Evolutionary conservation across 192 early-diverging fungal genomes (phyloP), one percentile per base, ranked within the genome.

Genomic region (Coemansia sp.): DNA sequence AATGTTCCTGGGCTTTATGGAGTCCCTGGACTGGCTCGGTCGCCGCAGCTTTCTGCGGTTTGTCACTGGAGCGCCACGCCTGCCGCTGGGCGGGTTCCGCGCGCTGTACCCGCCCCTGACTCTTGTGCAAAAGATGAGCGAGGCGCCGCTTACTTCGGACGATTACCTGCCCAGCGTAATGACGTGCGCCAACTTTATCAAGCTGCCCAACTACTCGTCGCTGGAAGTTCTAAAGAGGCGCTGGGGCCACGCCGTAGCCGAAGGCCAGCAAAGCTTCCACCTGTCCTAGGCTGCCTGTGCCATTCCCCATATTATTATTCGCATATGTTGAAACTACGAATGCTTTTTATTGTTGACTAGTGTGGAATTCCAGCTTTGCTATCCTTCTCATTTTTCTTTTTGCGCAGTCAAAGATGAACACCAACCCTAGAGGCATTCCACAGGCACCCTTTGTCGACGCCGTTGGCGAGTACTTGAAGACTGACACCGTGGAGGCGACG

Each of bases 101-200:
- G 82, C 84, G 0, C 81, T 97, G 27, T 81, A 74, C 5, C 95
- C 95, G 37, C 76, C 86, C n/a, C 80, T 97, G 46, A 95, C 90
- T 0, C 89, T 97, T 14, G 94, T 95, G 2, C 82, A 90, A 63
- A 96, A 95, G 70, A 82, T 77, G 7, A 82, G 79, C 37, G 88
- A 83, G 46, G 70, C 81, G n/a, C 84, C 88, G 22, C 60, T 85
- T 22, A 74, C 55, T 6, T 72, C 88, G 0, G 92, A 97, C 65
- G 87, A 88, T 38, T 93, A 88, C 55, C 67, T 98, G 66, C 95
- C 95, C 18, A 90, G 86, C 21, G 95, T 98, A 22, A 98, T 98
- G 95, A 98, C 95, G 4, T 98, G 95, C 67, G 92, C 86, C 44
- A 95, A 98, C 63, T 93, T 93, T 61, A 82, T 98, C 46, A 98